A percentile compares a stretch with the other conserved stretches of the same genome.
Evolutionary conservation across 2,329 filamentous ascomycete species (phyloP).

Genomic region (Nothopassalora personata): DNA sequence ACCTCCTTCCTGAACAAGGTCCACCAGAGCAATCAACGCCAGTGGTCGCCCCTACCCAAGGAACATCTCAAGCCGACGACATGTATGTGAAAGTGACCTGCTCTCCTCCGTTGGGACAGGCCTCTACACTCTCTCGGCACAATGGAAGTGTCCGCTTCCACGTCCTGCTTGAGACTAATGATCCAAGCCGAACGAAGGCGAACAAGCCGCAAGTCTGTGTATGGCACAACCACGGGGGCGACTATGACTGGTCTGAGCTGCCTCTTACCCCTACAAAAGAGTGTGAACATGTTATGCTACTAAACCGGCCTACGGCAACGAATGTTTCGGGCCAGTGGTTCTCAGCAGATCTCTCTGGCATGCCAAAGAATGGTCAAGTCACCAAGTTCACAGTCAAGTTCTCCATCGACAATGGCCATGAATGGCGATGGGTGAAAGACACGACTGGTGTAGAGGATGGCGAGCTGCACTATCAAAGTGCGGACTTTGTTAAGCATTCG

Average conservation of each 20-base stretch:
- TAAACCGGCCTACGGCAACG: slow-evolving; percentile 16
- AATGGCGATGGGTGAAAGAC: slow-evolving; percentile 69
- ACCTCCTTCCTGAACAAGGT: slow-evolving; percentile 31
- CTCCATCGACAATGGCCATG: slow-evolving; percentile 45
- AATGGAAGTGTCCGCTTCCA: slow-evolving; percentile 54
- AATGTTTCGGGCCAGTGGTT: slow-evolving; percentile 48
- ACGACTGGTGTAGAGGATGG: slow-evolving; percentile 61
- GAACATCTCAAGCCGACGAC: slow-evolving; percentile 14
- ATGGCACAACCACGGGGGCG: slow-evolving; percentile 62
- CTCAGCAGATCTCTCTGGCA: slow-evolving; percentile 42
- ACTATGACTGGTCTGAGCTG: slow-evolving; percentile 55
- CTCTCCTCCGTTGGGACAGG: slow-evolving; percentile 70
- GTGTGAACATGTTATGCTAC: slow-evolving; percentile 24
- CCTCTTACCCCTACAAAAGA: slow-evolving; percentile 44
- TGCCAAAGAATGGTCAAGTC: slow-evolving; percentile 42
- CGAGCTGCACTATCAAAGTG: slow-evolving; percentile 49
- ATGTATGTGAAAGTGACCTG: slow-evolving; percentile 54
- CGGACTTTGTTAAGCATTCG: slow-evolving; percentile 27
- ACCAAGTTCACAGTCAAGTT: slow-evolving; percentile 69
- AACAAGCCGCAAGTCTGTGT: slow-evolving; percentile 67
- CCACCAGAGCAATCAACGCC: slow-evolving; percentile 26
- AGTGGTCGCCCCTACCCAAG: slow-evolving; percentile 12
- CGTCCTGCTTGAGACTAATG: slow-evolving; percentile 45
- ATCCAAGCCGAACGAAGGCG: slow-evolving; percentile 35
- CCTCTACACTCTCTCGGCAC: slow-evolving; percentile 54